Evolutionary conservation across 495 filamentous ascomycete genomes (phyloP).

Genomic region (Staphylotrichum longicolle): DNA sequence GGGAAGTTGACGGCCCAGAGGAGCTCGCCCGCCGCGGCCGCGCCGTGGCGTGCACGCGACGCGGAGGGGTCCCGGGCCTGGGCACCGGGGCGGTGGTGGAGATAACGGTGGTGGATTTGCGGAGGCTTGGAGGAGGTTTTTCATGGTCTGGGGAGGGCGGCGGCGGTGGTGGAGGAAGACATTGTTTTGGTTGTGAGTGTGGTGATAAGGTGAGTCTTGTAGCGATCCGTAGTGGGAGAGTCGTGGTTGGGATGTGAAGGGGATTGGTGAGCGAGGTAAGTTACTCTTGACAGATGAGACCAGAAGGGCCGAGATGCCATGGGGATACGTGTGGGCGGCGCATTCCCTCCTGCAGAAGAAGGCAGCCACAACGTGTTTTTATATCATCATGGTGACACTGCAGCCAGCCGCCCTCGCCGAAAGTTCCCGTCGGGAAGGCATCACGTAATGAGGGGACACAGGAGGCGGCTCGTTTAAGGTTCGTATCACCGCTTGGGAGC

Average conservation of each 20-base stretch:
- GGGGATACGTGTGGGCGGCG: background rate
- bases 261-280: background rate
- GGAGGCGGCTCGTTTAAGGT: conserved; percentile 1
- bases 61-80: conserved; percentile 34
- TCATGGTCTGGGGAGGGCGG: conserved; percentile 31
- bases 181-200: conserved; percentile 12
- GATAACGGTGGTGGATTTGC: conserved; percentile 25
- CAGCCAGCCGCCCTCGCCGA: background rate
- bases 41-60: conserved; percentile 58
- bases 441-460: background rate
- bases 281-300: background rate
- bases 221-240: too few species aligned
- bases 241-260: background rate
- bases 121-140: conserved; percentile 34
- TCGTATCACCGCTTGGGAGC: conserved; percentile 3
- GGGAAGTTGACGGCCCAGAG: conserved; percentile 46
- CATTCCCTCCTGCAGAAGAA: background rate
- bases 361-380: background rate
- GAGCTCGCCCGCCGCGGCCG: conserved; percentile 59
- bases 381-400: background rate
- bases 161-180: conserved; percentile 12
- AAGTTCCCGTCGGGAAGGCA: background rate
- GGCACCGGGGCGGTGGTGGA: conserved; percentile 30
- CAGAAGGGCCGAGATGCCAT: conserved; percentile 3
- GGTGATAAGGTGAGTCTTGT: background rate